These are phyloP conservation scores for Gossypium gossypioides DNA, from an alignment of 441 rosid species.

Conservation along the genomic window DNA sequence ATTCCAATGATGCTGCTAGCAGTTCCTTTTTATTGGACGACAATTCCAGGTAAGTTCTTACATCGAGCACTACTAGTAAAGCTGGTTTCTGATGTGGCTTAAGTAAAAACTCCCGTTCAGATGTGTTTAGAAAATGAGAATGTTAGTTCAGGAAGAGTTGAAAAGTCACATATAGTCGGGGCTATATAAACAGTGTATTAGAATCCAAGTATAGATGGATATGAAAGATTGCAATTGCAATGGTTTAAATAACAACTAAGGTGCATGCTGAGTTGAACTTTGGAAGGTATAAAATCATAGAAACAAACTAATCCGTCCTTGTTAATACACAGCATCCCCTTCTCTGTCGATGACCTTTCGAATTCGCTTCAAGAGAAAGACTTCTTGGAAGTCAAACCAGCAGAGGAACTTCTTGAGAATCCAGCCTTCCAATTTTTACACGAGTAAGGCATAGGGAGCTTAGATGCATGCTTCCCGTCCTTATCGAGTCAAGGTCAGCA, in stretches of 20 bases:
- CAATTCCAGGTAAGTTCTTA: slow-evolving; percentile 62
- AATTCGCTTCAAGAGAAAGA: slow-evolving; percentile 77
- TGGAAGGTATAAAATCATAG: neutral
- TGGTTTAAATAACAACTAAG: neutral
- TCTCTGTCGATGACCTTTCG: slow-evolving; percentile 83
- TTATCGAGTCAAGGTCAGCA: slow-evolving; percentile 19
- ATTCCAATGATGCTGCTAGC: slow-evolving; percentile 73
- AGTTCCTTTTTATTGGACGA: slow-evolving; percentile 92
- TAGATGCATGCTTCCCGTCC: slow-evolving; percentile 3
- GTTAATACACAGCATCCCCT: slow-evolving; percentile 77
- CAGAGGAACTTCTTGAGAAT: slow-evolving; percentile 75
- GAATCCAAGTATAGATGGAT: neutral
- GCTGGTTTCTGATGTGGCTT: neutral
- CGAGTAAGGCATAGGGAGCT: slow-evolving; percentile 34
- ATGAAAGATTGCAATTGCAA: neutral
- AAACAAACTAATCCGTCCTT: slow-evolving; percentile 13
- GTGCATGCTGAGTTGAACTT: neutral
- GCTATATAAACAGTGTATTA: neutral
- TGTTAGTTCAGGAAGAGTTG: neutral
- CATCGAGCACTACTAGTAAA: neutral
- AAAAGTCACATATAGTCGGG: neutral
- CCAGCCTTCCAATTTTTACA: slow-evolving; percentile 85
- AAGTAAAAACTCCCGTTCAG: neutral
- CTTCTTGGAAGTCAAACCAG: slow-evolving; percentile 72
- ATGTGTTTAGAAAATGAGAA: neutral